Evolutionary conservation across 169 alveolate species (phyloP), one percentile per base, ranked within the genome.

Genomic region (Besnoitia besnoiti): DNA sequence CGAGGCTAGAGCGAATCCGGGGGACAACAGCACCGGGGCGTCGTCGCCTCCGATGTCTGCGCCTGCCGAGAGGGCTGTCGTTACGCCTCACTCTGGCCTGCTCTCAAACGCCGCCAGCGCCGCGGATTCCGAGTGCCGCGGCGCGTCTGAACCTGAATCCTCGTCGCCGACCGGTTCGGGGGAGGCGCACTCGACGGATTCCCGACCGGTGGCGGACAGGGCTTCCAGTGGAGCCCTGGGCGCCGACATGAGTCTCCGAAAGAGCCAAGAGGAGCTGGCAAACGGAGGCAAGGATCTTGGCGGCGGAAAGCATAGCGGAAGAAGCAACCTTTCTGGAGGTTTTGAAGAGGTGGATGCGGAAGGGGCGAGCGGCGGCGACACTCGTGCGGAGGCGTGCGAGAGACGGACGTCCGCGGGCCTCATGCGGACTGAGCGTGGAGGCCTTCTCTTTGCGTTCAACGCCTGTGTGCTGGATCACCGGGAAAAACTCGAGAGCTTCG

Each of bases 381-480:
- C 82, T 16, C 67, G n/a, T 24, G 67, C 67, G n/a, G 24, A 16
- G 67, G 24, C 67, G 67, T 24, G 67, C 67, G 67, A 51, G 24
- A 24, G 67, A 51, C 24, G 67, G 82, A n/a, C 8, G 33, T 62
- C 79, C 39, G 33, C 12, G n/a, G 47, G 16, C 82, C 14, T 37
- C 82, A 37, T 24, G 12, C 39, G 12, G 44, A 73, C 82, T 37
- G 82, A 73, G 46, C 82, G 82, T 8, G 82, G 82, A 19, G 82
- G 82, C 27, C 46, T n/a, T n/a, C 82, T 73, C 46, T 73, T 73
- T 37, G 82, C 82, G 24, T 73, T 73, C 44, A 73, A 73, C 82
- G 82, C 82, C 39, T 1, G 82, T 35, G 82, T 73, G 10, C 82
- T 73, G 39, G 82, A 10, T 19, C 47, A 73, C 82, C 82, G 46